Base-by-base conservation (phyloP, 2,329 filamentous ascomycete genomes). In the Ustilaginoidea virens region DNA sequence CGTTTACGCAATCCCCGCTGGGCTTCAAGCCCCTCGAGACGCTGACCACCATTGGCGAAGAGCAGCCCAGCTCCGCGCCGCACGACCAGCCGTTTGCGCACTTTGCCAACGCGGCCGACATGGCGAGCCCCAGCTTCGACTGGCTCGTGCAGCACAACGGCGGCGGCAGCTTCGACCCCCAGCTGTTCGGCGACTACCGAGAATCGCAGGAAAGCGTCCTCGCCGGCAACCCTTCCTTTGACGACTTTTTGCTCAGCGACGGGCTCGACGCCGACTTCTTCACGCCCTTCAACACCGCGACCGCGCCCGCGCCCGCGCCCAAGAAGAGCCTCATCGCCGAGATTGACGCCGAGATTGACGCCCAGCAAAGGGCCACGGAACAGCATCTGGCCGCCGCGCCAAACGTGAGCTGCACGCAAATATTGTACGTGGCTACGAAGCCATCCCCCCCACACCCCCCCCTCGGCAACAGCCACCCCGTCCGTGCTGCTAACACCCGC, bases 101-200 rank as follows among this genome's bases (percentile, higher is more conserved):
- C 13, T 49, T 53, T 28, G 36, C 42, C 23, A 45, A 52, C 15
- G 29, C n/a, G n/a, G n/a, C 49, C 3, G 50, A 55, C 16, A 39
- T 69, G 30, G 62, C 65, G 36, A 52, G 61, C 33, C 63, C 59
- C 40, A 69, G 69, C 40, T 63, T 83, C 42, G 76, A 81, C 48
- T 86, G 78, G 70, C 61, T 90, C 28, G 68, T 74, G 22, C 75
- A 78, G 42, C 80, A 92, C 48, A 87, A 85, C 43, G 76, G 77
- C 32, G 81, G 81, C 33, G 81, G 81, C 32, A 74, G 80, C 38
- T 94, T 96, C 44, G 86, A 96, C 36, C 87, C 90, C 0, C 74
- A 90, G 31, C 63, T 96, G 4, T 96, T 94, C 50, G 81, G 80
- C 30, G 81, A 85, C 42, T 96, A 94, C 54, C 76, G 90, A 29